These are phyloP conservation scores for Ceriops decandra DNA, from an alignment of 345 rosid species.

Conservation along the genomic window DNA sequence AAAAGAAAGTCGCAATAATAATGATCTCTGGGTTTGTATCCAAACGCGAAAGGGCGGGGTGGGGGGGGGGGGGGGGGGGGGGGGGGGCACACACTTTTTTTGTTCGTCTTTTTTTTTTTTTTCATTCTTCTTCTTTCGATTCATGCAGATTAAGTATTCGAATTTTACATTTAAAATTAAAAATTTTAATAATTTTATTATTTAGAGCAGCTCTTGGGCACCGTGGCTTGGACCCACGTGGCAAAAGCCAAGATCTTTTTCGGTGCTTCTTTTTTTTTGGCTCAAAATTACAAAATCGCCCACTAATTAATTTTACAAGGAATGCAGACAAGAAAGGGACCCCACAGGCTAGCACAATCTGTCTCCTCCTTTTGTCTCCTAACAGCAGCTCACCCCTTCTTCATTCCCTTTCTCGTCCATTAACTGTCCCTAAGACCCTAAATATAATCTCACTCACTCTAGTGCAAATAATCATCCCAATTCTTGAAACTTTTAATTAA, in stretches of 20 bases:
- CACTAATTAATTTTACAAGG: background rate
- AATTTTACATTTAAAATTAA: too few species aligned
- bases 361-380: constrained; percentile 19
- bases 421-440: constrained; percentile 43
- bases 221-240: background rate
- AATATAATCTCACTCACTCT: constrained; percentile 19
- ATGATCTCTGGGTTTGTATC: too few species aligned
- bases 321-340: background rate
- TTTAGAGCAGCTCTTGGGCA: background rate
- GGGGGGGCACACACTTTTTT: too few species aligned
- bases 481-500: background rate
- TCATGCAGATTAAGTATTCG: too few species aligned
- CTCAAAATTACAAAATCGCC: background rate
- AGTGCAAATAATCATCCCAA: background rate
- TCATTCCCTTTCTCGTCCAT: background rate
- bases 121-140: too few species aligned
- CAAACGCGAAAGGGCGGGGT: too few species aligned
- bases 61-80: too few species aligned
- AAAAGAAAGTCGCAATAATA: too few species aligned
- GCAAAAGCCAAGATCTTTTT: background rate
- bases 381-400: background rate
- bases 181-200: too few species aligned
- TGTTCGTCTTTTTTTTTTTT: too few species aligned
- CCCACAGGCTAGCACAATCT: constrained; percentile 55
- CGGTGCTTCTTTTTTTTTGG: too few species aligned